Percentiles rank a stretch among this genome's conserved stretches.
Conservation (phyloP, 2,329 filamentous ascomycete species). For the Neopestalotiopsis clavispora region DNA sequence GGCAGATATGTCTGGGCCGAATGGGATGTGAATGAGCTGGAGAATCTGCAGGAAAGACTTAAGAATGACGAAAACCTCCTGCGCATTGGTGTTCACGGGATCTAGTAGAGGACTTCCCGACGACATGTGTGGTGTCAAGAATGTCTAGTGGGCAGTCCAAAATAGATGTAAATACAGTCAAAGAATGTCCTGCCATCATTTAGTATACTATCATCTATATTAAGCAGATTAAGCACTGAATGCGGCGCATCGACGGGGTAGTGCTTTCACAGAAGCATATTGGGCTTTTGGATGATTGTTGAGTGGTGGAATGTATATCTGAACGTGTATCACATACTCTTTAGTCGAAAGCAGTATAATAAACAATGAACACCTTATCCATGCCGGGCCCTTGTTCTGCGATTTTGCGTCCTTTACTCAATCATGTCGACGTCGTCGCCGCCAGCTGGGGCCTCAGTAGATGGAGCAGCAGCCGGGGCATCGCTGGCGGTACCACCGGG, state of each 20-base stretch:
- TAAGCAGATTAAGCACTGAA: background rate
- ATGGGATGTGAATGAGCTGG: constrained; percentile 47
- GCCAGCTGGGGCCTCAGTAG: constrained; percentile 28
- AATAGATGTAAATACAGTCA: background rate
- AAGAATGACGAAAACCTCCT: constrained; percentile 28
- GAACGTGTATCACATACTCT: constrained; percentile 1
- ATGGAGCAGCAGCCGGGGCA: constrained; percentile 40
- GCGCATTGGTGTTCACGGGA: constrained; percentile 28
- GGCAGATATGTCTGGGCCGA: constrained; percentile 42
- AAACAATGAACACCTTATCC: background rate
- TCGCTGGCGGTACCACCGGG: constrained; percentile 43
- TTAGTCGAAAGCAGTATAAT: background rate
- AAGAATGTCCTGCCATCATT: background rate
- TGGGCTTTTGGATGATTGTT: background rate
- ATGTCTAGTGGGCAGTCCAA: background rate
- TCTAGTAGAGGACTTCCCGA: background rate
- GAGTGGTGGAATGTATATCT: background rate
- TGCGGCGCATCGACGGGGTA: background rate
- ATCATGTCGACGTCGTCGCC: constrained; percentile 75
- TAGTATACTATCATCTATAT: background rate
- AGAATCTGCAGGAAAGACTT: constrained; percentile 29
- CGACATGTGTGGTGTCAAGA: background rate
- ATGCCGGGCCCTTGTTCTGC: background rate
- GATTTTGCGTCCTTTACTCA: constrained; percentile 46
- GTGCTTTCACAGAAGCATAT: background rate